Base-by-base conservation (phyloP, 306 rosid species). In the Luffa acutangula region DNA sequence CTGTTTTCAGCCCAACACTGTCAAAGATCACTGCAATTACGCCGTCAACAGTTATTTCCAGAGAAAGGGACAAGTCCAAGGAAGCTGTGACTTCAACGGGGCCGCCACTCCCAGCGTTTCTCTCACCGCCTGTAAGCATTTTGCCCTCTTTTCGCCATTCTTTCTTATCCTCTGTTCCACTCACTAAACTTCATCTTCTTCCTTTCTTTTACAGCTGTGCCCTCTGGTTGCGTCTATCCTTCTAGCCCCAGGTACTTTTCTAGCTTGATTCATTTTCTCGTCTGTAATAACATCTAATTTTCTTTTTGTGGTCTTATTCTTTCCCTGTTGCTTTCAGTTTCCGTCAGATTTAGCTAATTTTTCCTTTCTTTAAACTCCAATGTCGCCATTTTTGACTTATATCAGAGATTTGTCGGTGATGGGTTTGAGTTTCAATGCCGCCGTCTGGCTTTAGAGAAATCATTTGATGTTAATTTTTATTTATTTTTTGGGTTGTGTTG, bases 31-130 rank as follows among this genome's bases (percentile, higher is more conserved):
- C 82, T 96, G 99, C 82, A 89, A 15, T 64, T 96, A 85, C 77
- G 99, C 99, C 41, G 98, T 89, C 2, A 96, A 93, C 63, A 96
- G 99, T 84, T 93, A 96, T 83, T 96, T 85, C 81, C 99, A 96
- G 83, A 89, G 4, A 78, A 96, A 87, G 80, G 90, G 91, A 46
- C 91, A 90, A 76, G 58, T 34, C 69, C 85, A 60, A 13, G 90
- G 93, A 76, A 90, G 82, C 81, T 96, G 99, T 80, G 99, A 96
- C 86, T 96, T 96, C 73, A 0, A 86, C 17, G 93, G 97, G 73
- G 25, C 82, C 72, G 99, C 99, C 72, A 15, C 67, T 0, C 42
- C 82, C 13, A 80, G 79, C 54, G 80, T 18, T 71, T 85, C 86
- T 60, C 83, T 96, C 42, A 95, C 99, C 41, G 64, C 64, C 49